Evolutionary conservation across 306 rosid genomes (phyloP), one percentile per base, ranked within the genome.

Genomic region (Vigna hirtella): DNA sequence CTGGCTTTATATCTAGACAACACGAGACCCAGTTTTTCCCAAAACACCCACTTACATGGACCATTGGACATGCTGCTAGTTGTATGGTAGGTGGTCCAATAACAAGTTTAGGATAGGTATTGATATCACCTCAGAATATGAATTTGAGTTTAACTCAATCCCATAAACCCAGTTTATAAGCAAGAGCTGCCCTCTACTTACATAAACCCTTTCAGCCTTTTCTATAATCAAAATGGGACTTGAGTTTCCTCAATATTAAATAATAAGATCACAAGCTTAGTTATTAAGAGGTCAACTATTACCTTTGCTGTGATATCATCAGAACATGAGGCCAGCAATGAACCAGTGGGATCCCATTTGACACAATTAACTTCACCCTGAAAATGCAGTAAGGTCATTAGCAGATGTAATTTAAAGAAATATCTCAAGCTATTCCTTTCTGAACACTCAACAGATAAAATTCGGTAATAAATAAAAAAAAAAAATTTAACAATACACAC

Each of bases 321-420:
- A 9, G 98, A 92, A 83, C 98, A 95, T 0, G 98, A 95, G 58
- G 98, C 98, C 84, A 95, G 81, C 81, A 92, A 80, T 58, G 92
- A 68, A 70, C 98, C 98, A 5, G 93, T 85, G 80, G 98, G 98
- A 83, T 95, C 98, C 98, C 98, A 92, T 86, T 95, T 95, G 73
- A 95, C 98, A 85, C 97, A 95, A 82, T 95, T 95, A 65, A 93
- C 98, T 86, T 91, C 97, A 10, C 92, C 98, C 98, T 93, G 82
- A 76, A 88, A 86, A 62, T 48, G 77, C 49, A 67, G 72, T 14
- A 79, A 81, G 56, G 45, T 49, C 32, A 70, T 59, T 32, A 78
- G 74, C 66, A 85, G 84, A 50, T 65, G 61, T 40, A 75, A 66
- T 70, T 53, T 49, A 75, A 66, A 76, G 24, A 70, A 61, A 70